Evolutionary conservation across 1,284 basidiomycete species (phyloP), one percentile per base, ranked within the genome.

Genomic region (Inonotus hispidus): DNA sequence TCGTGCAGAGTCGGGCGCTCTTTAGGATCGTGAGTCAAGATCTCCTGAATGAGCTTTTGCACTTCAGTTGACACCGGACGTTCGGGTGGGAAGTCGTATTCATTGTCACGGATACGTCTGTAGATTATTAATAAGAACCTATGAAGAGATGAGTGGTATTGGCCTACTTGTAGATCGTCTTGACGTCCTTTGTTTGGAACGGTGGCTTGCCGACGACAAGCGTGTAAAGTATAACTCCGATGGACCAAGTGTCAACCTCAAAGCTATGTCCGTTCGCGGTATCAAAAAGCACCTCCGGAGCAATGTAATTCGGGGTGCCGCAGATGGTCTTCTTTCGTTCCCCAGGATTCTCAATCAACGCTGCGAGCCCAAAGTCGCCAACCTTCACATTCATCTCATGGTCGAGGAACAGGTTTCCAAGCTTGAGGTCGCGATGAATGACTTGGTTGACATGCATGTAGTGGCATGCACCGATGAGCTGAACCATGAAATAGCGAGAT

Each of bases 251-350:
- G 71, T 99, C 96, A 38, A 98, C 96, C 75, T 98, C 96, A 70
- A 98, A 99, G 71, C 92, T 95, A 74, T 99, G 96, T 0, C 96
- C 95, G 67, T 95, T 95, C 27, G 88, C 92, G 47, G 91, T 93
- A 72, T 98, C 95, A 72, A 98, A 98, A 63, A 99, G 77, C 37
- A 99, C 95, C 72, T 99, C 96, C 0, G 96, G 97, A 0, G 97
- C 97, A 67, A 99, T 98, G 73, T 99, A 98, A 73, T 99, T 98
- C 1, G 96, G 97, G 1, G 96, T 99, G 5, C 96, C 97, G 69
- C 96, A 98, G 54, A 98, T 96, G 0, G 96, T 99, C 84, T 97
- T 98, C 81, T 98, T 98, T 67, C 96, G 79, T 73, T 99, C 97
- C 1, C 95, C 95, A 10, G 92, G 92, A 71, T 88, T 95, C 75